Conservation (phyloP, 306 rosid genomes). For the Nissolia schottii region DNA sequence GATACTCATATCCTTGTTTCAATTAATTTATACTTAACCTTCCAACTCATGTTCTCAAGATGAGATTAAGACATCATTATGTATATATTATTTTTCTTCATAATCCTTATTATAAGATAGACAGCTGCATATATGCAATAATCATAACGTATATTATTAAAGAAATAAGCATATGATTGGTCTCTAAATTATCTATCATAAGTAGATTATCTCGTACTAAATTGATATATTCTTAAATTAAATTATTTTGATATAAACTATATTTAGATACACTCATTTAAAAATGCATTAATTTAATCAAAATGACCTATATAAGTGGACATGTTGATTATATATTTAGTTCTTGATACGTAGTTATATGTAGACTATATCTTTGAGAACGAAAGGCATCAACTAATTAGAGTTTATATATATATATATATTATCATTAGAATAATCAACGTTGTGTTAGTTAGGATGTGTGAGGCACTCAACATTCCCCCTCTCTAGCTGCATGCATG, state of each 20-base stretch:
- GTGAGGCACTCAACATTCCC: conserved; percentile 34
- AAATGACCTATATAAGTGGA: no score
- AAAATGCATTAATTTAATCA: no score
- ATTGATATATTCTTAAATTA: no score
- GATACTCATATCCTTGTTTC: conserved; percentile 1
- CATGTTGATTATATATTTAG: not conserved
- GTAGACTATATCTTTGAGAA: not conserved
- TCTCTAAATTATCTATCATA: not conserved
- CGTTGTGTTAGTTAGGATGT: conserved; percentile 22
- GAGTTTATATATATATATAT: not conserved
- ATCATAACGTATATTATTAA: not conserved
- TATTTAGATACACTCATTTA: no score
- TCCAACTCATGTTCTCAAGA: conserved; percentile 37
- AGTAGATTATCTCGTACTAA: no score
- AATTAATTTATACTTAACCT: conserved; percentile 10
- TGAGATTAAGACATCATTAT: conserved; percentile 27
- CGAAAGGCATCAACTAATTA: not conserved
- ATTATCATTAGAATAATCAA: not conserved
- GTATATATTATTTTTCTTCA: conserved; percentile 1
- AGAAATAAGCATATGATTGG: not conserved
- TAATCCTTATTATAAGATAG: conserved; percentile 14
- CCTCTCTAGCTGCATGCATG: not conserved
- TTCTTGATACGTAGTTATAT: not conserved
- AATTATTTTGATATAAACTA: no score
- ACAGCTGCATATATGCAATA: conserved; percentile 26